These are phyloP conservation scores for Clitopilus passeckerianus DNA, from an alignment of 768 basidiomycete genomes.

Conservation along the genomic window DNA sequence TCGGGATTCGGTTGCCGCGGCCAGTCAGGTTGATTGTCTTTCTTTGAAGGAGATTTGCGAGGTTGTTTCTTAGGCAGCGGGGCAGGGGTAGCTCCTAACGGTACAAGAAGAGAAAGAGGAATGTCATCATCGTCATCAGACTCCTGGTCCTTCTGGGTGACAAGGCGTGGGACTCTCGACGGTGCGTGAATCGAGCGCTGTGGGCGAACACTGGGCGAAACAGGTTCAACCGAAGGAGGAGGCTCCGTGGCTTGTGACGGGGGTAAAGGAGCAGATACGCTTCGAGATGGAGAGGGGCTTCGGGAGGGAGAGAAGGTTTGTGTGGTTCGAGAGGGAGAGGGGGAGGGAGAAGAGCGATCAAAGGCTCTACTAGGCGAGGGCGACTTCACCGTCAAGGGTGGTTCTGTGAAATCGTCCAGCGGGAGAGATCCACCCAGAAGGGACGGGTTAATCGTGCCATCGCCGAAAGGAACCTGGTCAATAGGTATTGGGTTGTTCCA, in stretches of 20 bases:
- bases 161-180: not conserved
- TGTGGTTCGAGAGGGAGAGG: not conserved
- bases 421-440: constrained; percentile 7
- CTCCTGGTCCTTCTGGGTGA: not conserved
- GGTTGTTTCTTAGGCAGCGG: not conserved
- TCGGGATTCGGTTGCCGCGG: constrained; percentile 1
- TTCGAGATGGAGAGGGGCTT: not conserved
- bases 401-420: not conserved
- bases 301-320: not conserved
- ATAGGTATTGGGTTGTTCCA: not conserved
- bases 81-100: not conserved
- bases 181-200: not conserved
- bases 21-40: constrained; percentile 4
- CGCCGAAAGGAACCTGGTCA: constrained; percentile 1
- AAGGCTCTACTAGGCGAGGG: not conserved
- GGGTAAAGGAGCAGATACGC: not conserved
- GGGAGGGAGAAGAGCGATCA: not conserved
- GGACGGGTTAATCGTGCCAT: constrained; percentile 16
- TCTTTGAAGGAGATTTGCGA: not conserved
- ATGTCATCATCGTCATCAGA: not conserved
- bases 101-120: not conserved
- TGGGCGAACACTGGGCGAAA: not conserved
- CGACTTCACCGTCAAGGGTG: not conserved
- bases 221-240: not conserved
- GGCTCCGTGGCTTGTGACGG: not conserved